Evolutionary conservation across 768 basidiomycete species (phyloP).

Genomic region (Boletus huronensis): DNA sequence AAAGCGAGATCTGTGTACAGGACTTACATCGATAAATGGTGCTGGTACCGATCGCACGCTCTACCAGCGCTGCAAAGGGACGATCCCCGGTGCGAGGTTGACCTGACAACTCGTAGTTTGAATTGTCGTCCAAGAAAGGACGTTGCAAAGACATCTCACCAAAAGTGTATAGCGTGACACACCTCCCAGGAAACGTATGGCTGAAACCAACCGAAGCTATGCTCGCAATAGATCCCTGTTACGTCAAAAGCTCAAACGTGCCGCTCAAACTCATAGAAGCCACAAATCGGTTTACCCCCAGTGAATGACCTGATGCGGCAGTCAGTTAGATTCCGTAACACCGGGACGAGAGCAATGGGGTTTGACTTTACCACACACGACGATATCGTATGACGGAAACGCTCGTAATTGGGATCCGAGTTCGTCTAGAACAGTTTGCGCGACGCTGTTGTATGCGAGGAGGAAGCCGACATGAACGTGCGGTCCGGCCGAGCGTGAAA

Average conservation of each 20-base stretch:
- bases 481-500: constrained; percentile 9
- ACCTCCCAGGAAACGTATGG: constrained; percentile 27
- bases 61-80: constrained; percentile 40
- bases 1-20: not conserved
- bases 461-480: constrained; percentile 37
- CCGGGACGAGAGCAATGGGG: not conserved
- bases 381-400: constrained; percentile 34
- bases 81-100: constrained; percentile 49
- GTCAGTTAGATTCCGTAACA: too few species aligned
- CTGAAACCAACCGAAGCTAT: constrained; percentile 35
- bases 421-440: constrained; percentile 24
- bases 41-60: constrained; percentile 33
- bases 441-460: constrained; percentile 35
- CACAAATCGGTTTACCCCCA: constrained; percentile 30
- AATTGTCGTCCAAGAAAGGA: not conserved
- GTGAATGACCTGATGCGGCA: too few species aligned
- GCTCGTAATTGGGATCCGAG: constrained; percentile 31
- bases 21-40: constrained; percentile 43
- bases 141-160: constrained; percentile 29
- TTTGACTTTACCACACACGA: constrained; percentile 29
- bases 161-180: constrained; percentile 40
- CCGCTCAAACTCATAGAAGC: not conserved
- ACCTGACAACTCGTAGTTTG: constrained; percentile 30
- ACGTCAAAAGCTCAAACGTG: constrained; percentile 4
- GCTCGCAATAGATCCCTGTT: constrained; percentile 38